A percentile compares a stretch with the other conserved stretches of the same genome.
Conservation (phyloP, 2,329 filamentous ascomycete genomes). For the Talaromyces sp. region DNA sequence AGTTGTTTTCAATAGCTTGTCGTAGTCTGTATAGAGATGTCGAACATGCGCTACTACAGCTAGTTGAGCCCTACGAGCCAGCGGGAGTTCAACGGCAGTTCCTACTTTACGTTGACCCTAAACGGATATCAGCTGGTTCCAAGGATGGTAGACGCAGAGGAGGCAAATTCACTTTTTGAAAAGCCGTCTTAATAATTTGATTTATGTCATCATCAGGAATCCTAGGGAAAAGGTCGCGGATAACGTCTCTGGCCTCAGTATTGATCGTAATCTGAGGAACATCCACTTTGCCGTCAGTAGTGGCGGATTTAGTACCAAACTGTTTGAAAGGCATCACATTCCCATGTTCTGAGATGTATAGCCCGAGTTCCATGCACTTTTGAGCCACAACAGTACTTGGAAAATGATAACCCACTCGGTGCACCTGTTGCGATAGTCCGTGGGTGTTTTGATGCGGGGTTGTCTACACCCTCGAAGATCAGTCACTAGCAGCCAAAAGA, state of each 20-base stretch:
- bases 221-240: slow-evolving; percentile 61
- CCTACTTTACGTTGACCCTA: slow-evolving; percentile 57
- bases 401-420: slow-evolving; percentile 62
- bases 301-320: slow-evolving; percentile 25
- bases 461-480: slow-evolving; percentile 34
- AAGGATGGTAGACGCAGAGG: background rate
- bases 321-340: slow-evolving; percentile 43
- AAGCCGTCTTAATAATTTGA: slow-evolving; percentile 58
- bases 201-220: slow-evolving; percentile 57
- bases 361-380: slow-evolving; percentile 49
- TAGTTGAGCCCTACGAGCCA: slow-evolving; percentile 57
- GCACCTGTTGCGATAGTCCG: slow-evolving; percentile 57
- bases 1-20: slow-evolving; percentile 52
- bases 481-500: background rate
- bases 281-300: slow-evolving; percentile 29
- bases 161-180: slow-evolving; percentile 50
- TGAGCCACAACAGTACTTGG: slow-evolving; percentile 56
- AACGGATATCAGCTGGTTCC: slow-evolving; percentile 23
- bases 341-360: slow-evolving; percentile 46
- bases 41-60: slow-evolving; percentile 61
- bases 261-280: slow-evolving; percentile 47
- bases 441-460: slow-evolving; percentile 49
- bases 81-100: slow-evolving; percentile 51
- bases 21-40: slow-evolving; percentile 61
- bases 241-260: slow-evolving; percentile 55